Evolutionary conservation across 345 rosid genomes (phyloP), one percentile per base, ranked within the genome.

Genomic region (Microthlaspi erraticum): DNA sequence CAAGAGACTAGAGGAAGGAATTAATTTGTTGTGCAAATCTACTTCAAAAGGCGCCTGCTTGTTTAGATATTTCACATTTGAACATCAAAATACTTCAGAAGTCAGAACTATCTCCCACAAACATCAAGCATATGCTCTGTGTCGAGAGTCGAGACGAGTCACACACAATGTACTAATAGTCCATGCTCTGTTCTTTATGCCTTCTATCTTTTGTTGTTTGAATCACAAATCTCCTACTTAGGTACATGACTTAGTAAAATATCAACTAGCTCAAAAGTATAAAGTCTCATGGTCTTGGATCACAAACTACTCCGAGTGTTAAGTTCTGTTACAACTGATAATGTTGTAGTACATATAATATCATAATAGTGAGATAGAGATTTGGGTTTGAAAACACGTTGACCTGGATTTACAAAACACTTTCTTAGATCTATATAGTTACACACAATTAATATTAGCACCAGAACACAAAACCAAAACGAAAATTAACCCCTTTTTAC

Each of bases 41-140:
- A 34, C 43, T 18, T 56, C 43, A 34, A 17, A 88, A n/a, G 88
- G 60, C 85, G 92, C 20, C 71, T 91, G 8, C 82, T 91, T 56
- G 73, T 52, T 19, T n/a, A 33, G 73, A 14, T 34, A 57, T 68
- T 88, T 88, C 81, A n/a, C n/a, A n/a, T n/a, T n/a, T n/a, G n/a
- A n/a, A 80, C 66, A 83, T 88, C 26, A 79, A 81, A 78, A 82
- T 87, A 5, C 85, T 86, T 31, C 89, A 88, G 72, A 70, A 82
- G n/a, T n/a, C n/a, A n/a, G n/a, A n/a, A n/a, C 52, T 86, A 86
- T 34, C 89, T 7, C 74, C 87, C 9, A 78, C 88, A 64, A 88
- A 83, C 71, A 78, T 83, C 75, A 78, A 83, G 10, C 31, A 58
- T 37, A 37, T 49, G 7, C 29, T 48, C 9, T 48, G 7, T 19